phyloP scores from a whole-genome alignment of 495 filamentous ascomycete genomes.

The Zalerion maritima region DNA sequence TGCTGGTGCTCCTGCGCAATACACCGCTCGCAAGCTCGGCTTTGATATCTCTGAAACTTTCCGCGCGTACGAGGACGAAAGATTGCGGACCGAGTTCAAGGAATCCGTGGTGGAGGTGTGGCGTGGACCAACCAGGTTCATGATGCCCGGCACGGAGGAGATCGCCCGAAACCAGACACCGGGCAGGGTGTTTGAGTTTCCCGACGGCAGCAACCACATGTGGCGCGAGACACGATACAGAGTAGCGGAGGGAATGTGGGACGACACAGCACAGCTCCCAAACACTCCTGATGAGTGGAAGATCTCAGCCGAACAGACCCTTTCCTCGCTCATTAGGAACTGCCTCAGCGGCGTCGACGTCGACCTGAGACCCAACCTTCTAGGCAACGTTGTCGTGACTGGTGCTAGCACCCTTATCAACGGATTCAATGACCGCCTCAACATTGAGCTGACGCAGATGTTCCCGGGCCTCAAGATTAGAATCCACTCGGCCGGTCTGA shows the following conservation, averaged over 20 bases:
- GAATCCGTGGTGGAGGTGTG: slow-evolving; percentile 91
- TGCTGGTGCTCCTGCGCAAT: slow-evolving; percentile 65
- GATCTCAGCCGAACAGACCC: slow-evolving; percentile 53
- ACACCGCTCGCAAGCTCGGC: slow-evolving; percentile 49
- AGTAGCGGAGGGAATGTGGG: slow-evolving; percentile 77
- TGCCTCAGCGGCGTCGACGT: slow-evolving; percentile 68
- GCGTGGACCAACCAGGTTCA: slow-evolving; percentile 62
- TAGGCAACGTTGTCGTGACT: slow-evolving; percentile 85
- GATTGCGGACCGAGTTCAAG: slow-evolving; percentile 89
- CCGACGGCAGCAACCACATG: slow-evolving; percentile 86
- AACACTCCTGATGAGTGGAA: slow-evolving; percentile 9
- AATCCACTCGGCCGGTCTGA: slow-evolving; percentile 71
- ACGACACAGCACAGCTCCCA: slow-evolving; percentile 51
- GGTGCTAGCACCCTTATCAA: slow-evolving; percentile 73
- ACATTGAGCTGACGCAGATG: slow-evolving; percentile 61
- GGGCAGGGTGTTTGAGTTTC: slow-evolving; percentile 87
- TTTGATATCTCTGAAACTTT: slow-evolving; percentile 55
- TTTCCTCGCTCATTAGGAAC: slow-evolving; percentile 67
- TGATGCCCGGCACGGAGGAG: slow-evolving; percentile 49
- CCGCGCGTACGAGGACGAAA: slow-evolving; percentile 75
- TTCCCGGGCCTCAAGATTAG: slow-evolving; percentile 74
- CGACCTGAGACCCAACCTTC: slow-evolving; percentile 67
- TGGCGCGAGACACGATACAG: slow-evolving; percentile 77
- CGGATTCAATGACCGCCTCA: slow-evolving; percentile 78
- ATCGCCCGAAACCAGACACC: slow-evolving; percentile 44